phyloP scores from a whole-genome alignment of 2,329 filamentous ascomycete species.

The Penicillium sp. region DNA sequence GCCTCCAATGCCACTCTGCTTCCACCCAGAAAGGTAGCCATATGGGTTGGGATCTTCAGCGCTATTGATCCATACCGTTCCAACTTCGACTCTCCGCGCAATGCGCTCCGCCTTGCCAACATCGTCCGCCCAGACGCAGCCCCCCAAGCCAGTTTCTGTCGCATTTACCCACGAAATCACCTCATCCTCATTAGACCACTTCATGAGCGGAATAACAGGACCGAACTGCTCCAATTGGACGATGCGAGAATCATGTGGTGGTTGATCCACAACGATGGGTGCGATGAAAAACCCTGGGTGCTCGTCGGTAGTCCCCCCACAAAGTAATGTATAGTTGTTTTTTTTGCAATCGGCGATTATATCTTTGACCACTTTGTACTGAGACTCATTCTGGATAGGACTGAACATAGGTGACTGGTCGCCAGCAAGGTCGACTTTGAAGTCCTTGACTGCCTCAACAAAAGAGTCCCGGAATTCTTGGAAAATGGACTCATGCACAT shows the following conservation, averaged over 20 bases:
- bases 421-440: background rate
- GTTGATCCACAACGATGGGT: background rate
- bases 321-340: background rate
- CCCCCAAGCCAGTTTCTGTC: background rate
- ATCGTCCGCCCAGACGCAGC: background rate
- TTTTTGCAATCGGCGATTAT: background rate
- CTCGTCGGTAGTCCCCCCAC: background rate
- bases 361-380: background rate
- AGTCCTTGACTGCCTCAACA: background rate
- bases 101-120: background rate
- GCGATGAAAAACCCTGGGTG: background rate
- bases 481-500: background rate
- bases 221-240: background rate
- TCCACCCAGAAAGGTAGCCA: background rate
- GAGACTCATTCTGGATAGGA: background rate
- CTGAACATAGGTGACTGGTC: background rate
- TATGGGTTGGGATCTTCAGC: background rate
- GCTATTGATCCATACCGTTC: background rate
- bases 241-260: background rate
- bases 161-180: background rate
- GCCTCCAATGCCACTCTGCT: background rate
- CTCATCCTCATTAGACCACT: background rate
- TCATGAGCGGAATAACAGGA: background rate
- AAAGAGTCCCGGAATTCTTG: background rate
- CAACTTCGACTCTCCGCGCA: background rate